Base-by-base conservation (phyloP, 176 grass and related monocot genomes). In the Panicum miliaceum region DNA sequence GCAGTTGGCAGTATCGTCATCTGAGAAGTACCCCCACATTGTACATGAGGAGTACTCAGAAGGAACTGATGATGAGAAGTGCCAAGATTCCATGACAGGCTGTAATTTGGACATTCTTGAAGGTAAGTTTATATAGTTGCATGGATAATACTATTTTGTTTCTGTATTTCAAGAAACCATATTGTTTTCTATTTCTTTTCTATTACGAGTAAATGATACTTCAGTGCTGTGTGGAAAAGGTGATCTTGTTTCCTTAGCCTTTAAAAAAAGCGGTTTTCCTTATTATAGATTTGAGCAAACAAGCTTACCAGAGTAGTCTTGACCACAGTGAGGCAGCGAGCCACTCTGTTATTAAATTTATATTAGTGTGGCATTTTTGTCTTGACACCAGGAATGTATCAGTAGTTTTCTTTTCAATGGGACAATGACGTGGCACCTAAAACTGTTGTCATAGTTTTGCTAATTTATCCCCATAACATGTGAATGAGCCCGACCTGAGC, bases 11-110 rank as follows among this genome's bases (percentile, higher is more conserved):
- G 83, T 80, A 67, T 87, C 84, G 4, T 84, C 84, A 64, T 90
- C 51, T 61, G 68, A 92, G n/a, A 98, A 76, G 57, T 98, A 98
- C 73, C 96, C 96, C 48, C 96, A 98, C 85, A 82, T 98, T 52
- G 89, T 98, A 59, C 85, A 94, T 65, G 93, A 95, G 83, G 96
- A 98, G 74, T 27, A 71, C 35, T 74, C 80, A 63, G 88, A 91
- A 86, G 93, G 73, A 64, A 71, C 80, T 18, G 34, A 76, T 62
- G 57, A 57, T 82, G 88, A 84, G 47, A 90, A 86, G 26, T 95
- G 46, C 59, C 63, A 86, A 46, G 81, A 87, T 85, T 79, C 82
- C 13, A 65, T 67, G 29, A 27, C 71, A 86, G 76, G 52, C 48
- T 87, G 59, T 75, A 83, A 92, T 79, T 84, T 81, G 46, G 91